Conservation (phyloP, 768 basidiomycete genomes). For the Russula virescens region DNA sequence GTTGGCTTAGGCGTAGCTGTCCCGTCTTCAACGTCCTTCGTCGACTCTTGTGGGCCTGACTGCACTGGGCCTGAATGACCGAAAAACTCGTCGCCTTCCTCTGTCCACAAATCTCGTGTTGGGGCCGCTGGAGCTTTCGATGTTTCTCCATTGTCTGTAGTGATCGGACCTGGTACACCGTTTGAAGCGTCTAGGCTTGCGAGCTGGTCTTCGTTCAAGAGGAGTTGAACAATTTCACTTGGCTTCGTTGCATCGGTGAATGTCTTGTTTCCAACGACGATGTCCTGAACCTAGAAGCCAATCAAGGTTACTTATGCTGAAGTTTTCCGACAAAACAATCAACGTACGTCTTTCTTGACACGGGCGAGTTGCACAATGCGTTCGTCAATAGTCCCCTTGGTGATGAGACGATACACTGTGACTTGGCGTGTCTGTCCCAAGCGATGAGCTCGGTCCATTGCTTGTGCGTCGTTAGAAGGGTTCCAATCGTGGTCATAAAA, state of each 20-base stretch:
- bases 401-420: slow-evolving; percentile 92
- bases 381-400: slow-evolving; percentile 92
- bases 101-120: slow-evolving; percentile 71
- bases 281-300: slow-evolving; percentile 84
- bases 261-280: slow-evolving; percentile 96
- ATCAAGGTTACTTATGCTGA: slow-evolving; percentile 7
- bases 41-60: slow-evolving; percentile 23
- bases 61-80: slow-evolving; percentile 43
- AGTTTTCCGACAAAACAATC: slow-evolving; percentile 8
- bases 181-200: slow-evolving; percentile 56
- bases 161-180: slow-evolving; percentile 33
- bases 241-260: slow-evolving; percentile 91
- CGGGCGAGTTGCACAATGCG: slow-evolving; percentile 94
- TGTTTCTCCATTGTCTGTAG: slow-evolving; percentile 34
- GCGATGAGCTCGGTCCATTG: slow-evolving; percentile 97
- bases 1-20: slow-evolving; percentile 26
- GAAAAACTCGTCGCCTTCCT: slow-evolving; percentile 85
- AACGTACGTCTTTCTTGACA: slow-evolving; percentile 89
- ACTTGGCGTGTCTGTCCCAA: slow-evolving; percentile 96
- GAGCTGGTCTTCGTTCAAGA: slow-evolving; percentile 92
- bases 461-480: slow-evolving; percentile 95
- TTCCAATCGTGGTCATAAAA: slow-evolving; percentile 98
- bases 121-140: slow-evolving; percentile 35
- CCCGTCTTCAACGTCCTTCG: slow-evolving; percentile 26
- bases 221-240: slow-evolving; percentile 91